phyloP scores from a whole-genome alignment of 768 basidiomycete species.

The Psilocybe cyanescens region DNA sequence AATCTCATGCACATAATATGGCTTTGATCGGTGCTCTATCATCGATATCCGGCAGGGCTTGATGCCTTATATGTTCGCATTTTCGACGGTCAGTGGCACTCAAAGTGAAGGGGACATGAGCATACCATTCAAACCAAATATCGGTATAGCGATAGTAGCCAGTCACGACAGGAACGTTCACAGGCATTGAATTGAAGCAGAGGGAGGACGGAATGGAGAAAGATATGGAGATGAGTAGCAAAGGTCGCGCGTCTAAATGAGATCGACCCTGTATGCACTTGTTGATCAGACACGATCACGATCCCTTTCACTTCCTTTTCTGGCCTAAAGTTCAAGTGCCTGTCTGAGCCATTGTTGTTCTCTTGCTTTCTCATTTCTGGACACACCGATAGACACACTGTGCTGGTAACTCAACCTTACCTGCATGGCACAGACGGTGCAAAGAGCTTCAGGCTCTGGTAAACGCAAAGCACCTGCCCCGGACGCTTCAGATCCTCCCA shows the following conservation, averaged over 20 bases:
- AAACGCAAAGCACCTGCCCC: conserved; percentile 51
- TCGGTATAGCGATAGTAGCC: conserved; percentile 88
- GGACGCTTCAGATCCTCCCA: conserved; percentile 44
- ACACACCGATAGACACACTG: neutral
- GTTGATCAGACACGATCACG: conserved; percentile 24
- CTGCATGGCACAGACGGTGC: conserved; percentile 72
- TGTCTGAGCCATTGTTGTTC: conserved; percentile 3
- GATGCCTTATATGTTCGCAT: conserved; percentile 45
- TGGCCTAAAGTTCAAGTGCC: conserved; percentile 30
- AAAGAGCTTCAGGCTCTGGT: conserved; percentile 49
- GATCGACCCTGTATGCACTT: conserved; percentile 2
- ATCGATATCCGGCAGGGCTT: conserved; percentile 57
- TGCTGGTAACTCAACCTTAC: neutral
- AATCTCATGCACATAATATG: conserved; percentile 44
- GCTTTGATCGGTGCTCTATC: conserved; percentile 71
- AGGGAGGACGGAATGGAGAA: too few relatives aligned
- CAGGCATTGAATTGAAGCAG: conserved; percentile 16
- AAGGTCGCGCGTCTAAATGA: conserved; percentile 25
- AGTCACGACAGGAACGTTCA: conserved; percentile 48
- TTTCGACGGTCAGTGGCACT: neutral
- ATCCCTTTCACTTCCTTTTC: conserved; percentile 26
- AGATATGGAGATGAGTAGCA: too few relatives aligned
- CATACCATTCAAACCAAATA: conserved; percentile 81
- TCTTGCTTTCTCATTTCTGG: conserved; percentile 7
- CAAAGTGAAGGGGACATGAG: neutral